phyloP scores from a whole-genome alignment of 164 flowering plant genomes.

The Euptelea pleiosperma region DNA sequence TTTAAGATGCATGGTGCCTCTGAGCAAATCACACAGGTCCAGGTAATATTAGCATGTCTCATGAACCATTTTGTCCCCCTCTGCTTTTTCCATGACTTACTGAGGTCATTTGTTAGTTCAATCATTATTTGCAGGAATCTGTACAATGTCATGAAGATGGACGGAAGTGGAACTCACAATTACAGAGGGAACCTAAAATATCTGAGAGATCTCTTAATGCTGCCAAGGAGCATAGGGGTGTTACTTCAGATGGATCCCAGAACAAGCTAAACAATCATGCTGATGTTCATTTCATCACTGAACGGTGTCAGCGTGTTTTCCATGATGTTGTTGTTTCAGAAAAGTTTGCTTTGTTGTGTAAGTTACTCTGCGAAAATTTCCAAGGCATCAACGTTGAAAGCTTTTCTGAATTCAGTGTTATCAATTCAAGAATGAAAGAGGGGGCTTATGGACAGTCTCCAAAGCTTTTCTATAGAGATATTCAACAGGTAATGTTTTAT shows the following conservation, averaged over 20 bases:
- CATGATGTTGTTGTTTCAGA: constrained; percentile 45
- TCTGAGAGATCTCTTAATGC: constrained; percentile 8
- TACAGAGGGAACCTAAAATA: constrained; percentile 1
- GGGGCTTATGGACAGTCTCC: constrained; percentile 67
- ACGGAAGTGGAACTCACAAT: constrained; percentile 14
- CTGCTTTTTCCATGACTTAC: constrained; percentile 1
- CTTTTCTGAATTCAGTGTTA: constrained; percentile 41
- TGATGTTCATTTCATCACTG: constrained; percentile 23
- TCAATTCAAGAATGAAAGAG: constrained; percentile 60
- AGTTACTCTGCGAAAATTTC: constrained; percentile 60
- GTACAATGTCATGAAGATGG: constrained; percentile 12
- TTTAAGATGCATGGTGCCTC: constrained; percentile 3
- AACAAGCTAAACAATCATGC: constrained; percentile 17
- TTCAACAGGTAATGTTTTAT: constrained; percentile 52
- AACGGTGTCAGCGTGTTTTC: constrained; percentile 46
- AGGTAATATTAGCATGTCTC: constrained; percentile 12
- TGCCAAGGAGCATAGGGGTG: constrained; percentile 10
- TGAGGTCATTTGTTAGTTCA: constrained; percentile 1
- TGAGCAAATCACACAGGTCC: constrained; percentile 5
- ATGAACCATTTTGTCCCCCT: background rate
- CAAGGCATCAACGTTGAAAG: constrained; percentile 51
- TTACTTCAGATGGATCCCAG: constrained; percentile 20
- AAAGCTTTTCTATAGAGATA: constrained; percentile 55
- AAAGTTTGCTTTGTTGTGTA: constrained; percentile 57
- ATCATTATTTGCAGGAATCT: constrained; percentile 32